A percentile compares a stretch with the other conserved stretches of the same genome.
Evolutionary conservation across 208 protist genomes (phyloP).

Genomic region (Cochliopodium minus): DNA sequence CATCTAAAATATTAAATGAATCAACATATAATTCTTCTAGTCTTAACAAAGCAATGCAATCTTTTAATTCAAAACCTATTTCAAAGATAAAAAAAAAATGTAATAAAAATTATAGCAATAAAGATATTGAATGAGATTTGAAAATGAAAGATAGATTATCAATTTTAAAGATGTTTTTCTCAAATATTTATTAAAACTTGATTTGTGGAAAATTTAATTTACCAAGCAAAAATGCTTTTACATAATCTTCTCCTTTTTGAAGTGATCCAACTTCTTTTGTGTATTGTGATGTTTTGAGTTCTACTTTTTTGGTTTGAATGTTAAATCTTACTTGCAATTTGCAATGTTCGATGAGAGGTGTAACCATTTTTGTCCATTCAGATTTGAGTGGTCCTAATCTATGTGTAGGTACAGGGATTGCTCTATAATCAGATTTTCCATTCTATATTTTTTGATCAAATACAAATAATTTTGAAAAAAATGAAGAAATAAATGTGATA

Average conservation of each 20-base stretch:
- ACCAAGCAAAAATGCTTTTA: constrained; percentile 90
- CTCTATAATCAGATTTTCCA: constrained; percentile 15
- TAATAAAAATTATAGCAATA: constrained; percentile 18
- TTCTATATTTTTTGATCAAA: background rate
- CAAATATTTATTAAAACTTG: constrained; percentile 15
- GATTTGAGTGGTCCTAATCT: constrained; percentile 89
- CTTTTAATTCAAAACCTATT: constrained; percentile 73
- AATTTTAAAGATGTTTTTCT: background rate
- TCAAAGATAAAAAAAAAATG: too few relatives aligned
- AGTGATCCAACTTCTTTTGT: constrained; percentile 59
- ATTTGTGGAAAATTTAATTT: too few relatives aligned
- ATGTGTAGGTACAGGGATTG: constrained; percentile 76
- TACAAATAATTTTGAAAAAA: too few relatives aligned
- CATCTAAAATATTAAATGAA: constrained; percentile 95
- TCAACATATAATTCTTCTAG: constrained; percentile 99
- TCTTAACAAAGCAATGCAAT: constrained; percentile 93
- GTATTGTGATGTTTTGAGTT: constrained; percentile 64
- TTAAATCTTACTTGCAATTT: constrained; percentile 97
- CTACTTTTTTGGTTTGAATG: constrained; percentile 71
- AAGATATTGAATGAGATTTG: background rate
- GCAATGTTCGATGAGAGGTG: constrained; percentile 90
- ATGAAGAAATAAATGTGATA: too few relatives aligned
- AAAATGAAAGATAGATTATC: background rate
- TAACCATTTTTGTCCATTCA: constrained; percentile 94
- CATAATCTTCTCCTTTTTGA: constrained; percentile 91